These are phyloP conservation scores for Sporobolomyces roseus DNA, from an alignment of 768 basidiomycete genomes.

Conservation along the genomic window DNA sequence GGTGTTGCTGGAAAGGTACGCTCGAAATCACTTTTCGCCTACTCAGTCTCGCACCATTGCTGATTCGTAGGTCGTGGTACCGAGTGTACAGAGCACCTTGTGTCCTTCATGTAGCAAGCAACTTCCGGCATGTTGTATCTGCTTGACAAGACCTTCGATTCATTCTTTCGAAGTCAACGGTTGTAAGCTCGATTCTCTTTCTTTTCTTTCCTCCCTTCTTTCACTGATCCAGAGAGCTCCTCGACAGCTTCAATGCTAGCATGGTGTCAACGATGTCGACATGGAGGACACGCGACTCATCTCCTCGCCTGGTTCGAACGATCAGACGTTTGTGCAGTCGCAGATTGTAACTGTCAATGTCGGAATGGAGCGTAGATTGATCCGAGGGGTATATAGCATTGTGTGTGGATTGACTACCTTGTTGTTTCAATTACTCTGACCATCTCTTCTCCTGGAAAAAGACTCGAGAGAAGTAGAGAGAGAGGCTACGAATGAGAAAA, in stretches of 20 bases:
- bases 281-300: constrained; percentile 38
- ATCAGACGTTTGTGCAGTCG: constrained; percentile 24
- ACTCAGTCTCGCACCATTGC: too few species aligned
- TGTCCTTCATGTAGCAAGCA: constrained; percentile 40
- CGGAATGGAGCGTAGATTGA: background rate
- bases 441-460: too few species aligned
- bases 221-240: too few species aligned
- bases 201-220: background rate
- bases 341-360: constrained; percentile 32
- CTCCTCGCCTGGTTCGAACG: constrained; percentile 40
- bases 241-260: constrained; percentile 30
- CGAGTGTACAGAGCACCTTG: constrained; percentile 15
- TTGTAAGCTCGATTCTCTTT: constrained; percentile 17
- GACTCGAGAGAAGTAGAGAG: background rate
- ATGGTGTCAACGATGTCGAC: constrained; percentile 36
- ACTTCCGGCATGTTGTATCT: constrained; percentile 38
- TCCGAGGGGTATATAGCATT: too few species aligned
- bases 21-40: background rate
- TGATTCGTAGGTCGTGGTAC: background rate
- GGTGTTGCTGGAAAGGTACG: constrained; percentile 23
- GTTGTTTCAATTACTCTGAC: too few species aligned
- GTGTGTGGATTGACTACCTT: too few species aligned
- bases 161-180: constrained; percentile 30
- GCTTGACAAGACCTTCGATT: constrained; percentile 28
- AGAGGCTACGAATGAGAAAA: background rate